Base-by-base conservation (phyloP, 257 asterid genomes). In the Galeopsis tetrahit region DNA sequence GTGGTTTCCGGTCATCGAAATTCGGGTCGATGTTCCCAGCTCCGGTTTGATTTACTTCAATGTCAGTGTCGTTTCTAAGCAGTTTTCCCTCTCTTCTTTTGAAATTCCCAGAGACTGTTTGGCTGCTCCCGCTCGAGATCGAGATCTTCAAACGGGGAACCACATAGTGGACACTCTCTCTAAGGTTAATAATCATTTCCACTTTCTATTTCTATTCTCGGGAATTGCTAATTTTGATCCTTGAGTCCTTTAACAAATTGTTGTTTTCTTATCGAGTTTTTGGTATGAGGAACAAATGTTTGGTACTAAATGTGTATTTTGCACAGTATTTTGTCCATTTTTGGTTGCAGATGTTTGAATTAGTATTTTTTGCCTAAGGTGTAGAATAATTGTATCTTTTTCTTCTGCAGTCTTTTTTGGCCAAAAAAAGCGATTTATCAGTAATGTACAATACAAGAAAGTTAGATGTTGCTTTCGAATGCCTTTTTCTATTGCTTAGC, bases 11-110 rank as follows among this genome's bases (percentile, higher is more conserved):
- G 99, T 95, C 7, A 85, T 84, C 69, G 95, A 80, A 76, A 95
- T 95, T 42, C 84, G 96, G 73, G 99, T 95, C 10, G 96, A 90
- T 69, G 66, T 88, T n/a, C 96, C 98, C 1, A 90, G 89, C 80
- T 87, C 98, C 42, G 98, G 99, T 4, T 78, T 92, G 85, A 95
- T 95, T 82, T 95, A 95, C 83, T 95, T 95, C 70, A 82, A 95
- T 80, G 98, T 88, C 38, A 87, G 99, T 15, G 98, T 95, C 3
- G 99, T 95, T 36, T 95, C 97, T 3, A 95, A 95, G 90, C 97
- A 95, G 82, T 95, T 87, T 71, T 87, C 98, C 21, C 69, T 92
- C 64, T 95, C 99, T 17, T 82, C 90, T 3, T 95, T 95, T 46
- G 99, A 95, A 69, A 81, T 82, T 48, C 99, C 98, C 4, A 89